phyloP scores from a whole-genome alignment of 1,139 yeast genomes.

The Candida neerlandica region DNA sequence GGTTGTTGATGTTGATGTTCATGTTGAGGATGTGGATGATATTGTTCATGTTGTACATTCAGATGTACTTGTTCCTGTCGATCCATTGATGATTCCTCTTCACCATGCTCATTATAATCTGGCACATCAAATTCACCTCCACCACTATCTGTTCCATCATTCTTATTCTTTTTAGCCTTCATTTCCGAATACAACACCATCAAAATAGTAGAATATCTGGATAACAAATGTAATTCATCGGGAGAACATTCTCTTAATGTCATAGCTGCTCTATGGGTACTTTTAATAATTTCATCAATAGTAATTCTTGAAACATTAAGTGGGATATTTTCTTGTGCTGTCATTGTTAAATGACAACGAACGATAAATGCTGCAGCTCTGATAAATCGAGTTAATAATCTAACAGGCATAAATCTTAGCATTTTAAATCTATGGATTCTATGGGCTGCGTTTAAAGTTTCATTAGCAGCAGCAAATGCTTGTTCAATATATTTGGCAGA shows the following conservation, averaged over 20 bases:
- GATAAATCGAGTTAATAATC: slow-evolving; percentile 90
- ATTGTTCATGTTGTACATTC: neutral
- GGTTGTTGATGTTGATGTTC: neutral
- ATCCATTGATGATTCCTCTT: neutral
- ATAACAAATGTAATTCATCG: slow-evolving; percentile 82
- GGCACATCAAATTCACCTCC: slow-evolving; percentile 5
- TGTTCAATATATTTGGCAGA: slow-evolving; percentile 78
- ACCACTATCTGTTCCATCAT: slow-evolving; percentile 8
- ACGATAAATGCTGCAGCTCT: slow-evolving; percentile 90
- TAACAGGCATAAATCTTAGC: slow-evolving; percentile 79
- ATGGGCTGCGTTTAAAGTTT: slow-evolving; percentile 70
- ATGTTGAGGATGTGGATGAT: neutral
- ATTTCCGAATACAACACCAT: slow-evolving; percentile 79
- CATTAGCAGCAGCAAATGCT: slow-evolving; percentile 85
- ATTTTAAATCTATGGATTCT: slow-evolving; percentile 67
- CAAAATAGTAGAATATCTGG: slow-evolving; percentile 78
- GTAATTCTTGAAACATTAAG: slow-evolving; percentile 66
- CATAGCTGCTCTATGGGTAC: slow-evolving; percentile 73
- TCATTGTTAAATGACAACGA: slow-evolving; percentile 73
- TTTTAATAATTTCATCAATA: slow-evolving; percentile 66
- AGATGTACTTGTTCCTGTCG: neutral
- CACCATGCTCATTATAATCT: neutral
- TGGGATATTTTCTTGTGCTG: slow-evolving; percentile 43
- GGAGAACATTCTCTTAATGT: slow-evolving; percentile 84
- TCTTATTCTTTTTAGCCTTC: slow-evolving; percentile 38